Base-by-base conservation (phyloP, 805 yeast genomes). In the Cephaloascus albidus region DNA sequence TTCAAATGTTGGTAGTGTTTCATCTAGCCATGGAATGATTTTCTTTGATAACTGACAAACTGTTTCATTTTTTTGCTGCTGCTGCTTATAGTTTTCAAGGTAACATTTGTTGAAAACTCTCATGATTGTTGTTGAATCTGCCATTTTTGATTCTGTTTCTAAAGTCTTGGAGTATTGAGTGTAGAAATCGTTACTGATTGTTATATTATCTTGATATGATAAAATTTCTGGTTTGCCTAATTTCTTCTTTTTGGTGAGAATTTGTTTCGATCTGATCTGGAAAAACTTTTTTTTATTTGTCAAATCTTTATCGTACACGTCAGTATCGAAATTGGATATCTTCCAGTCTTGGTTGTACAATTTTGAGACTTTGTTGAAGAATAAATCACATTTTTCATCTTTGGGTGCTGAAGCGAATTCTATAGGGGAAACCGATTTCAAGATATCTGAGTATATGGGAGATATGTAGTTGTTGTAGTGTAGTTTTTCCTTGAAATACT, bases 41-140 rank as follows among this genome's bases (percentile, higher is more conserved):
- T 51, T 52, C 1, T 36, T 16, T 8, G 60, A 43, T 12, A 51
- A 47, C 3, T 43, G 39, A 17, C 50, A 40, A 36, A 45, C 54
- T 3, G 46, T 6, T 5, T 47, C 43, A 5, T 23, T 19, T 10
- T 23, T 16, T n/a, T 10, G 33, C 31, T 14, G 39, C 32, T 10
- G 44, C 43, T 16, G 28, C 19, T 16, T 20, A 6, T 18, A 28
- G 26, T 30, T 40, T 19, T 43, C 37, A 4, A 58, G 12, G 37
- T 53, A 64, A 42, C 68, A 63, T 34, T 57, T 50, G 5, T 58
- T 60, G 39, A 46, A 63, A 5, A 61, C 39, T 27, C 69, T 37
- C 39, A 60, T 35, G 12, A 61, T 19, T 0, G 60, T 50, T 2
- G 49, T 45, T 3, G 59, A 48, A 44, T 64, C 69, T 0, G 58